These are phyloP conservation scores for Xylaria bambusicola DNA, from an alignment of 495 filamentous ascomycete genomes.

Conservation along the genomic window DNA sequence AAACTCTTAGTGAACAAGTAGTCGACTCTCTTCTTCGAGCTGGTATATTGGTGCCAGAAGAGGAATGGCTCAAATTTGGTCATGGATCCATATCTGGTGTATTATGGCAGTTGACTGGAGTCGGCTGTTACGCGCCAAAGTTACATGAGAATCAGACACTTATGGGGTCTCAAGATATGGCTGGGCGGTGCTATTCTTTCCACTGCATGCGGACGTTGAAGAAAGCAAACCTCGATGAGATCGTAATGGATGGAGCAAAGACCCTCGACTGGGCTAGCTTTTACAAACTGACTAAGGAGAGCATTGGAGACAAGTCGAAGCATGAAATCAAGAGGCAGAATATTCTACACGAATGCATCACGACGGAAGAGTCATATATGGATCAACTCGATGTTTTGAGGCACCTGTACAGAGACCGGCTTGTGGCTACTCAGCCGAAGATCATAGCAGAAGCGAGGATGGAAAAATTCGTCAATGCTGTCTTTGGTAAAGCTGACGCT, in stretches of 20 bases:
- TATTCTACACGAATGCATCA: constrained; percentile 92
- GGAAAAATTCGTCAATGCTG: constrained; percentile 74
- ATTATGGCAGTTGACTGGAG: constrained; percentile 88
- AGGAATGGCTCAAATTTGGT: constrained; percentile 97
- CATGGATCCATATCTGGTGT: constrained; percentile 77
- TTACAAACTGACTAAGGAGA: constrained; percentile 80
- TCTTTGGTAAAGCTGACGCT: constrained; percentile 88
- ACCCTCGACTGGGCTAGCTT: constrained; percentile 87
- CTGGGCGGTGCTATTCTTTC: constrained; percentile 87
- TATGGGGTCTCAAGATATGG: constrained; percentile 40
- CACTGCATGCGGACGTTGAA: constrained; percentile 93
- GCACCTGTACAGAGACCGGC: constrained; percentile 80
- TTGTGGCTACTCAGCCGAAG: constrained; percentile 70
- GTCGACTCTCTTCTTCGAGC: constrained; percentile 79
- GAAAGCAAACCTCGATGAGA: constrained; percentile 81
- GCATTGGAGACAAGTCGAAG: constrained; percentile 65
- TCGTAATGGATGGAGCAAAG: constrained; percentile 68
- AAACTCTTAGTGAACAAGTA: constrained; percentile 77
- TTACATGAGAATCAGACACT: constrained; percentile 71
- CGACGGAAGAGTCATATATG: constrained; percentile 89
- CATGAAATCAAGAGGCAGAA: constrained; percentile 95
- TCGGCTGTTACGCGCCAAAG: constrained; percentile 84
- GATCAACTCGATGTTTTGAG: constrained; percentile 82
- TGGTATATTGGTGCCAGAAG: constrained; percentile 79
- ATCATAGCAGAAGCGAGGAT: constrained; percentile 76